These are phyloP conservation scores for Beauveria bassiana DNA, from an alignment of 2,329 filamentous ascomycete species.

Conservation along the genomic window DNA sequence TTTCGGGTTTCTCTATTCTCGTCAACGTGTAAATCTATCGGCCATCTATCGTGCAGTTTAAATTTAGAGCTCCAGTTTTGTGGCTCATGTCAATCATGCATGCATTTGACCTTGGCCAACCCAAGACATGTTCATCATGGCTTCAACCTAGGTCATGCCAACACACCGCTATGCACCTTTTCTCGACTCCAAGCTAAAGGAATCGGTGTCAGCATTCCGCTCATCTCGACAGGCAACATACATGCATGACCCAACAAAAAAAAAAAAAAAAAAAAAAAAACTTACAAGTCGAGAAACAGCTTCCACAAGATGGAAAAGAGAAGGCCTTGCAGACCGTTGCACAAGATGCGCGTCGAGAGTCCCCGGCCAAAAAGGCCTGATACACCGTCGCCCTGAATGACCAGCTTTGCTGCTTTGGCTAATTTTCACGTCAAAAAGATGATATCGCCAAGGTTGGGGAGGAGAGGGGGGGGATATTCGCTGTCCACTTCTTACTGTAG, in stretches of 20 bases:
- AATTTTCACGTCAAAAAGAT: neutral
- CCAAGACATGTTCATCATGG: neutral
- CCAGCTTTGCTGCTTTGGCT: conserved; percentile 35
- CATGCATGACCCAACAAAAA: no score
- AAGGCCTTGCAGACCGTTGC: conserved; percentile 39
- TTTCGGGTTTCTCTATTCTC: no score
- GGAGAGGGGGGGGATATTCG: no score
- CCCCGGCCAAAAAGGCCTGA: conserved; percentile 36
- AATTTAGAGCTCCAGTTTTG: neutral
- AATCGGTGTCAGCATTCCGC: neutral
- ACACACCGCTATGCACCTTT: neutral
- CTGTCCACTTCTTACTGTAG: conserved; percentile 27
- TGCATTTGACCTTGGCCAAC: no score
- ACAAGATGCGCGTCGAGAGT: conserved; percentile 39
- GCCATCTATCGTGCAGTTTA: neutral
- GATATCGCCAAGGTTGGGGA: neutral
- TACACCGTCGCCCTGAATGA: conserved; percentile 34
- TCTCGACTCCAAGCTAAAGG: neutral
- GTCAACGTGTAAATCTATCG: no score
- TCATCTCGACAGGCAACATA: neutral
- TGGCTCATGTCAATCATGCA: no score
- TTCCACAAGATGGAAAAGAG: conserved; percentile 43
- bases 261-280: conserved; percentile 15
- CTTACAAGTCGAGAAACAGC: conserved; percentile 39
- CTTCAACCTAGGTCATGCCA: neutral